These are phyloP conservation scores for Clitopilus passeckerianus DNA, from an alignment of 768 basidiomycete species.

Conservation along the genomic window DNA sequence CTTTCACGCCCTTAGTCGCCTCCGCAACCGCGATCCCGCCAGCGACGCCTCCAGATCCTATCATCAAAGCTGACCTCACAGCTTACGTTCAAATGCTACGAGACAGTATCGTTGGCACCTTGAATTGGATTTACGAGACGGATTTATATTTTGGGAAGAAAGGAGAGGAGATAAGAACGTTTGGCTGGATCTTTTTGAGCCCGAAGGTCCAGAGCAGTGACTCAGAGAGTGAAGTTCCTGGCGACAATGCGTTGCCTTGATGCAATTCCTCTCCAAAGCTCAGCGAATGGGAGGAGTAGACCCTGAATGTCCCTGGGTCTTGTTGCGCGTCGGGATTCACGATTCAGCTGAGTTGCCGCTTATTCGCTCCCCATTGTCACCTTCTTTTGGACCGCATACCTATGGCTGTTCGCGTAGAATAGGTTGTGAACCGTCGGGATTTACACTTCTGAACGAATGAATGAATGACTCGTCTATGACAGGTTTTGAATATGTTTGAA, in stretches of 20 bases:
- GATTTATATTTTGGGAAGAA: conserved; percentile 55
- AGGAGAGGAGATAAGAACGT: conserved; percentile 51
- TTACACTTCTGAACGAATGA: not conserved
- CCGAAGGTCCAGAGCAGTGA: not conserved
- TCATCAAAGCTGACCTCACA: conserved; percentile 7
- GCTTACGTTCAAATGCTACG: conserved; percentile 46
- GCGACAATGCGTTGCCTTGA: not conserved
- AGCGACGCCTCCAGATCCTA: not conserved
- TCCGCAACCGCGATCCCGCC: not conserved
- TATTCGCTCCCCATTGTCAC: not conserved
- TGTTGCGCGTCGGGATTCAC: not conserved
- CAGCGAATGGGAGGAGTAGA: not conserved
- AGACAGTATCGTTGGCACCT: conserved; percentile 50
- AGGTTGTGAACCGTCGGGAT: not conserved
- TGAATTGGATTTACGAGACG: conserved; percentile 65
- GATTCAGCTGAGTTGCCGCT: not conserved
- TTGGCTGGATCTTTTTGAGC: conserved; percentile 58
- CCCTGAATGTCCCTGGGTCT: not conserved
- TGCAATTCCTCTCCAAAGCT: not conserved
- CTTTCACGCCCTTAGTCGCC: conserved; percentile 6
- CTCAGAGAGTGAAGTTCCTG: not conserved
- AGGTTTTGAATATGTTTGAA: not conserved
- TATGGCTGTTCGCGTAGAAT: not conserved
- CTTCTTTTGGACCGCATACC: not conserved
- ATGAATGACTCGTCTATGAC: not conserved